Evolutionary conservation across 495 filamentous ascomycete genomes (phyloP), one percentile per base, ranked within the genome.

Genomic region (Penicillium crystallinum): DNA sequence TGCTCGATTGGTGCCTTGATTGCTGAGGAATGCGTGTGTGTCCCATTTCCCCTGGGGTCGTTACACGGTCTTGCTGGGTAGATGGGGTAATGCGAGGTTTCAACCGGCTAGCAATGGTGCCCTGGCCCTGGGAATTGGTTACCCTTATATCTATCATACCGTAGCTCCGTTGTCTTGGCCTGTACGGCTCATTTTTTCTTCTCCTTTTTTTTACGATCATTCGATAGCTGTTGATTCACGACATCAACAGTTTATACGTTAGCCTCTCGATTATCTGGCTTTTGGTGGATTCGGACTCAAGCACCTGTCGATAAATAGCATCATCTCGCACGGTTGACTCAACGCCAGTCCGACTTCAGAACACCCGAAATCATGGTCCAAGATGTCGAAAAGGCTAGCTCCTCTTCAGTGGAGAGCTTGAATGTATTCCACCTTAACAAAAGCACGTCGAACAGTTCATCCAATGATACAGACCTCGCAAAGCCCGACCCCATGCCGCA

Each of bases 51-150:
- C 38, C 38, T 53, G 50, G 39, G 47, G 34, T 52, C 38, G 60
- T 56, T 66, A 64, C 61, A 55, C 56, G 36, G 38, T 34, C 10
- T 12, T 10, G 31, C 37, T 38, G 18, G 27, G 49, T 39, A 53
- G 53, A 52, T 44, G 58, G 50, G 60, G 63, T 64, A 61, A 66
- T 66, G 55, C 61, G 55, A 64, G 49, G 50, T 33, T n/a, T 34
- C 40, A 49, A 54, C 40, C 14, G 47, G 27, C 43, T 47, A 21
- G 40, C 43, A 41, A 44, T 41, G 52, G 35, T 22, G 45, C 36
- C 42, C 44, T 46, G 47, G 29, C 22, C 53, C 37, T 47, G 17
- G 14, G 19, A 29, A 12, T 6, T 23, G 36, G 46, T 30, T 36
- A 10, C 17, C 4, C 49, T 31, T 65, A 62, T 65, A 65, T 59